Conservation (phyloP, 106 monocot genomes). For the Dendrobium officinale region DNA sequence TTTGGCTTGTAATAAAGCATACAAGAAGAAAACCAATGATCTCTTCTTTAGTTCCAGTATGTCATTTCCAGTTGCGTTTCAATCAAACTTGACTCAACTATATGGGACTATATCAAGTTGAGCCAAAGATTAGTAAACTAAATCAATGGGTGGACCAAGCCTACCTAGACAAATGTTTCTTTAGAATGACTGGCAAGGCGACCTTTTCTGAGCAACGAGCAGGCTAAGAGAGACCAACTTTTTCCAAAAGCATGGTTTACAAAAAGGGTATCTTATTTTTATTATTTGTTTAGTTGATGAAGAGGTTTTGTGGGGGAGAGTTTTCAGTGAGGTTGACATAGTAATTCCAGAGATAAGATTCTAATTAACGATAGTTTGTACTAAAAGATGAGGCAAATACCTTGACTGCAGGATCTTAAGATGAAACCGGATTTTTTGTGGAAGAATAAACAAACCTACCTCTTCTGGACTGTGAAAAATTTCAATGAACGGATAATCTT, state of each 20-base stretch:
- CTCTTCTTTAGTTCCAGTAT: neutral
- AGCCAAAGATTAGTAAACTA: too few species aligned
- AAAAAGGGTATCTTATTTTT: too few species aligned
- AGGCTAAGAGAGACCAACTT: too few species aligned
- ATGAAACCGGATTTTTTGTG: neutral
- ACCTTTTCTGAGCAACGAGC: too few species aligned
- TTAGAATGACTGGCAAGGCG: too few species aligned
- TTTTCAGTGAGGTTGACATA: too few species aligned
- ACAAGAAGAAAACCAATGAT: neutral
- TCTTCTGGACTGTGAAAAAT: constrained; percentile 85
- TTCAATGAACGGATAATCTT: constrained; percentile 95
- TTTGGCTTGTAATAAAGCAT: neutral
- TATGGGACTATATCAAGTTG: neutral
- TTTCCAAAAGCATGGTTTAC: too few species aligned
- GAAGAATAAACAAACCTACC: constrained; percentile 27
- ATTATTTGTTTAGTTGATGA: too few species aligned
- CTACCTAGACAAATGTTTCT: too few species aligned
- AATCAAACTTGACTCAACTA: neutral
- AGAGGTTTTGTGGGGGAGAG: too few species aligned
- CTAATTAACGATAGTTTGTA: neutral
- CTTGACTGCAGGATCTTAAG: neutral
- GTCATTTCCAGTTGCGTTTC: neutral
- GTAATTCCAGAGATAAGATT: neutral
- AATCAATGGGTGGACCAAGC: too few species aligned
- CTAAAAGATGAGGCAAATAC: neutral